Evolutionary conservation across 805 yeast species (phyloP).

Genomic region (Komagataella pseudopastoris): DNA sequence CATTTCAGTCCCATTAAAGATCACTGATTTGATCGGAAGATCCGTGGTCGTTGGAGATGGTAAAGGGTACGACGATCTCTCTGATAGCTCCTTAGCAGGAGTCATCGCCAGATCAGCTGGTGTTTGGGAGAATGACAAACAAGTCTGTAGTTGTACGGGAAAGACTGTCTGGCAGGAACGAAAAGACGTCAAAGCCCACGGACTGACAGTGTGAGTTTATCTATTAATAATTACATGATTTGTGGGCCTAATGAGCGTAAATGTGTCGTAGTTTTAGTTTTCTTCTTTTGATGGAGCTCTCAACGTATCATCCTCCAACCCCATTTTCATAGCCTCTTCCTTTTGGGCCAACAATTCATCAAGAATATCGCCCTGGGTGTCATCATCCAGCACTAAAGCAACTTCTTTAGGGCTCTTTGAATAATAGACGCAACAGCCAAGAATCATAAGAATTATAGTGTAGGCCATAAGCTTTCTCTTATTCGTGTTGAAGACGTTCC

Average conservation of each 20-base stretch:
- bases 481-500: constrained; percentile 27
- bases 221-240: constrained; percentile 2
- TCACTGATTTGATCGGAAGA: constrained; percentile 61
- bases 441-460: constrained; percentile 15
- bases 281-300: constrained; percentile 7
- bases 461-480: constrained; percentile 30
- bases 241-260: neutral
- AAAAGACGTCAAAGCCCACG: constrained; percentile 53
- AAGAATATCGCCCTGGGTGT: constrained; percentile 2
- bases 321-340: neutral
- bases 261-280: neutral
- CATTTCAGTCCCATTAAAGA: constrained; percentile 28
- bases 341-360: neutral
- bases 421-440: constrained; percentile 18
- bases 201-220: constrained; percentile 20
- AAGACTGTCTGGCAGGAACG: constrained; percentile 95
- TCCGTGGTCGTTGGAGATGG: constrained; percentile 32
- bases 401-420: neutral
- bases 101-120: constrained; percentile 96
- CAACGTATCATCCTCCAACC: constrained; percentile 7
- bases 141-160: constrained; percentile 89
- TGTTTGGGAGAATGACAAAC: constrained; percentile 89
- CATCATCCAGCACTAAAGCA: constrained; percentile 10
- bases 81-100: constrained; percentile 48
- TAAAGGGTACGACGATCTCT: constrained; percentile 21